Base-by-base conservation (phyloP, 345 rosid genomes). In the Viola odorata region DNA sequence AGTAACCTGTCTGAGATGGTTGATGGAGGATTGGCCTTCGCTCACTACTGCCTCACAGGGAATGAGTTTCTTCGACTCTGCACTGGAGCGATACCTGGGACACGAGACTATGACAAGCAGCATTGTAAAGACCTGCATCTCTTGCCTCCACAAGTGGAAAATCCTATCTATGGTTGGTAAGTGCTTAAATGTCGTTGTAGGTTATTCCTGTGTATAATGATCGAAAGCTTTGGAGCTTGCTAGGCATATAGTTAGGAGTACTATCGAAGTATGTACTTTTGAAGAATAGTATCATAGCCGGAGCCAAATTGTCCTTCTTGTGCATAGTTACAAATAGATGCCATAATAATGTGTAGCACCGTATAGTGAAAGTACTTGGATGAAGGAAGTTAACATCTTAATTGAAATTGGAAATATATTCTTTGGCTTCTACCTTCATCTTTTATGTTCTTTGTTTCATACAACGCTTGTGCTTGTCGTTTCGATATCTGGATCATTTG, bases 21-120 rank as follows among this genome's bases (percentile, higher is more conserved):
- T 23, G 99, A 94, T 72, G 91, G 97, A 54, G 95, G 96, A 36
- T 60, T 94, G 66, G 96, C 99, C 16, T 88, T 90, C 63, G 84
- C 92, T 41, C 97, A 94, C 71, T 86, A 82, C 61, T 86, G 90
- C 71, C 52, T 94, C 56, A 94, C 96, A 0, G 95, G 99, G 66
- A 94, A 86, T 50, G 96, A 90, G 77, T 81, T 94, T 61, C 85
- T 94, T 64, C 77, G 95, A 71, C 75, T 67, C 13, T 90, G 91
- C 65, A 86, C 86, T 0, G 99, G 97, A 53, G 99, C 97, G 15
- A 81, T 86, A 58, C 99, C 96, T 4, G 84, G 84, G 55, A 79
- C 99, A 0, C 79, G 88, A 58, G 86, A 88, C 76, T 90, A 90
- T 38, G 86, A 80, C 69, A 76, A 77, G 74, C 89, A 94, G 71